A percentile compares a stretch with the other conserved stretches of the same genome.
Conservation (phyloP, 2,329 filamentous ascomycete species). For the Neopestalotiopsis rosae region DNA sequence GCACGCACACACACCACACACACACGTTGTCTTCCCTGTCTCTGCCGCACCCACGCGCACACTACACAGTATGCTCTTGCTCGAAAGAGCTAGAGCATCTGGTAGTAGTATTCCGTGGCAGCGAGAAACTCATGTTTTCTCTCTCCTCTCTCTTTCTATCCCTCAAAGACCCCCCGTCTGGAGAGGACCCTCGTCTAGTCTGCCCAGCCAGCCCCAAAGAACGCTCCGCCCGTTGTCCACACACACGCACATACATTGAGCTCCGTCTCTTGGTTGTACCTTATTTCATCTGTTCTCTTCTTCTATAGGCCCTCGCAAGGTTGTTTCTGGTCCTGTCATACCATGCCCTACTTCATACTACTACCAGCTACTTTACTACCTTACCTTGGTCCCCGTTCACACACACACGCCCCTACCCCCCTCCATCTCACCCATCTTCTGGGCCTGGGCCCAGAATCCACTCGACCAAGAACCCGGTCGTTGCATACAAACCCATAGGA, state of each 20-base stretch:
- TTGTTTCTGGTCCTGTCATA: conserved; percentile 38
- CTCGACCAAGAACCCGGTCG: conserved; percentile 38
- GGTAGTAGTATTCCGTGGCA: not conserved
- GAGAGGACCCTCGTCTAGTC: not conserved
- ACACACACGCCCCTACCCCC: conserved; percentile 35
- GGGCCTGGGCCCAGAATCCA: conserved; percentile 27
- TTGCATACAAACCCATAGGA: conserved; percentile 37
- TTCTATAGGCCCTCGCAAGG: conserved; percentile 31
- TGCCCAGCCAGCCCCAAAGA: not conserved
- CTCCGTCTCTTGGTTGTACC: conserved; percentile 22
- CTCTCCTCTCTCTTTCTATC: too few relatives aligned
- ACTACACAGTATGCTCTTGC: not conserved
- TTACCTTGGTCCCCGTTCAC: not conserved
- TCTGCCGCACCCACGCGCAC: conserved; percentile 12
- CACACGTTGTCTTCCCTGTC: conserved; percentile 25
- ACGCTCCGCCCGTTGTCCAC: not conserved
- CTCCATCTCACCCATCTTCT: conserved; percentile 32
- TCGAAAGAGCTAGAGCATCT: not conserved
- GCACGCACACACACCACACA: not conserved
- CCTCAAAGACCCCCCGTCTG: not conserved
- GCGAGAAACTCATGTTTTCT: not conserved
- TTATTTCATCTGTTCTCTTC: conserved; percentile 35
- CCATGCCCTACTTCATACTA: conserved; percentile 22
- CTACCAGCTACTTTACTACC: not conserved
- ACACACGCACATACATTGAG: not conserved